Percentiles rank a stretch among this genome's conserved stretches.
Evolutionary conservation across 495 filamentous ascomycete species (phyloP).

Genomic region (Trichoderma parareesei): DNA sequence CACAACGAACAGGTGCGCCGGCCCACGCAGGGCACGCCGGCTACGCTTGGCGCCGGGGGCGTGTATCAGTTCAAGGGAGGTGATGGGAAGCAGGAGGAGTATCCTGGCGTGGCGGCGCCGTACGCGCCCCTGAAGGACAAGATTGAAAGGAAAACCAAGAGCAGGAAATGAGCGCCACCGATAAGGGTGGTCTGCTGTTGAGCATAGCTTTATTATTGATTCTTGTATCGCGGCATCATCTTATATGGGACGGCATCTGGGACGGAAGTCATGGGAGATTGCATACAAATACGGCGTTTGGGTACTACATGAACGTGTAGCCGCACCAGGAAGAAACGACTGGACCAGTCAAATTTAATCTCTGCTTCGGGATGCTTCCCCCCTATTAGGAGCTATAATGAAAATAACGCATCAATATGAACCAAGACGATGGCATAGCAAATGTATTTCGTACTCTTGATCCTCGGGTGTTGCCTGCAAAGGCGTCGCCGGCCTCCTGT

Average conservation of each 20-base stretch:
- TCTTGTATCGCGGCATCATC: background rate
- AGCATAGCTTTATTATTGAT: background rate
- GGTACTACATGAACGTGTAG: constrained; percentile 11
- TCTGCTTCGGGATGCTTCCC: background rate
- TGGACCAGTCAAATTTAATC: background rate
- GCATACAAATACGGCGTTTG: constrained; percentile 7
- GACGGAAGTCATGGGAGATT: background rate
- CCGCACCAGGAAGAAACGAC: background rate
- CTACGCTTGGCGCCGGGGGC: constrained; percentile 28
- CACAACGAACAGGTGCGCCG: constrained; percentile 67
- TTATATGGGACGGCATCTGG: background rate
- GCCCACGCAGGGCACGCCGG: constrained; percentile 51
- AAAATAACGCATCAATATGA: no score
- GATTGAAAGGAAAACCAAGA: constrained; percentile 44
- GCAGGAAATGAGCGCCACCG: constrained; percentile 22
- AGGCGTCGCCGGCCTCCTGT: no score
- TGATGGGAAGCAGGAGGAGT: constrained; percentile 22
- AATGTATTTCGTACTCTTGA: no score
- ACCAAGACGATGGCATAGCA: no score
- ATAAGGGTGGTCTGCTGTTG: background rate
- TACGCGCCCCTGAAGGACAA: constrained; percentile 65
- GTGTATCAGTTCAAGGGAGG: constrained; percentile 34
- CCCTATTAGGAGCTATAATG: no score
- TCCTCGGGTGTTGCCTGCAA: no score
- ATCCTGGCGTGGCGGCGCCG: constrained; percentile 58